These are phyloP conservation scores for Helotiales sp. DNA, from an alignment of 2,329 filamentous ascomycete species.

Conservation along the genomic window DNA sequence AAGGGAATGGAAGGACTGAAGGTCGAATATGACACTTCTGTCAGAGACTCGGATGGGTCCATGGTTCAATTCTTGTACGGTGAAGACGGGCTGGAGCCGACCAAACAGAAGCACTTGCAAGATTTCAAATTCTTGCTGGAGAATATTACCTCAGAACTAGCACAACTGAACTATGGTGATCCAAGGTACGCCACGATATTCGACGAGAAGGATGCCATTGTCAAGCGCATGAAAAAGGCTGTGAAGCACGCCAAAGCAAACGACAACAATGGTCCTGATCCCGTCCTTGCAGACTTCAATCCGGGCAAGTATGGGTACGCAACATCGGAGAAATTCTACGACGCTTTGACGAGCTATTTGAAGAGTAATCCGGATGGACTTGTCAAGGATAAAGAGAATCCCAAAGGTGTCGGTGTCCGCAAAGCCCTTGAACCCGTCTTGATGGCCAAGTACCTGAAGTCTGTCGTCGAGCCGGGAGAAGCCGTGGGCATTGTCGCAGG, in stretches of 20 bases:
- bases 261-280: constrained; percentile 60
- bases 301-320: constrained; percentile 80
- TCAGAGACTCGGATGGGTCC: constrained; percentile 89
- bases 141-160: constrained; percentile 79
- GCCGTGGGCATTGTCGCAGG: constrained; percentile 96
- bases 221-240: constrained; percentile 74
- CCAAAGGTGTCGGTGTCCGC: constrained; percentile 35
- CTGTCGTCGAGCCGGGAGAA: constrained; percentile 90
- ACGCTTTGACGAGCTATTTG: constrained; percentile 71
- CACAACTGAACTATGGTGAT: constrained; percentile 69
- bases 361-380: constrained; percentile 71
- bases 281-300: constrained; percentile 69
- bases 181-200: constrained; percentile 59
- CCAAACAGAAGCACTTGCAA: constrained; percentile 87
- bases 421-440: constrained; percentile 69
- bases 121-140: constrained; percentile 89
- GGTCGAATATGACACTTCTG: constrained; percentile 90
- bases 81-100: constrained; percentile 92
- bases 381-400: constrained; percentile 50
- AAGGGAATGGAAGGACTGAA: constrained; percentile 97
- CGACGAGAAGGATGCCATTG: constrained; percentile 61
- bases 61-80: constrained; percentile 96
- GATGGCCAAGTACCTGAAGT: constrained; percentile 89
- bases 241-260: constrained; percentile 67
- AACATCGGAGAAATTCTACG: constrained; percentile 84